Evolutionary conservation across 768 basidiomycete species (phyloP), one percentile per base, ranked within the genome.

Genomic region (Rhizopogon salebrosus): DNA sequence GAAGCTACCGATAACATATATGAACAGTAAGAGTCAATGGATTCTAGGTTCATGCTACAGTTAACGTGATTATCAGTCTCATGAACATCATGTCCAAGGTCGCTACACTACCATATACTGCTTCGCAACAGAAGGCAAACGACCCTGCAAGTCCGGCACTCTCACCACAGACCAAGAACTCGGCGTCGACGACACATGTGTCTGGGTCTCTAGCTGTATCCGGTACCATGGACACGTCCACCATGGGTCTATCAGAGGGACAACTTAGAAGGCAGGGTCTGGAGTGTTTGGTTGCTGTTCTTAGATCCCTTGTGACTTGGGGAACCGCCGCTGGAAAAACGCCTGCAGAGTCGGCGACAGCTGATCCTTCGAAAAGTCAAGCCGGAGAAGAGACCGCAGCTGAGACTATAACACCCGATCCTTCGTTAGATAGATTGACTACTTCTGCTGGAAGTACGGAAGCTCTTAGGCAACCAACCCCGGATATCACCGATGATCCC

Each of bases 11-110:
- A 97, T 63, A 98, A 99, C 71, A 95, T 98, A 53, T 99, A 98
- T 69, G 97, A 99, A 63, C 90, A 91, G 84, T 92, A 62, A 63
- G 86, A 71, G 3, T 16, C 48, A 22, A 10, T 7, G 51, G 39
- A n/a, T 46, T 11, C 9, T 37, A 8, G 49, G 14, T 43, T 31
- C 45, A 37, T 55, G 39, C n/a, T 38, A 49, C 31, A 39, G 35
- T 53, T 39, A 38, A 36, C 18, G 39, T 57, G 51, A 60, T 39
- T 41, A 26, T 23, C 46, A 92, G 89, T 63, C 74, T 98, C 43
- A 92, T 98, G 77, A 98, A 98, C 71, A 90, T 98, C 64, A 83
- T 98, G 62, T 94, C 95, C 14, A 97, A 94, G 71, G 85, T 97
- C 53, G 85, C 87, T 14, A 87, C 87, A 23, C 67, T 78, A 40